Evolutionary conservation across 768 basidiomycete genomes (phyloP).

Genomic region (Tricholoma matsutake): DNA sequence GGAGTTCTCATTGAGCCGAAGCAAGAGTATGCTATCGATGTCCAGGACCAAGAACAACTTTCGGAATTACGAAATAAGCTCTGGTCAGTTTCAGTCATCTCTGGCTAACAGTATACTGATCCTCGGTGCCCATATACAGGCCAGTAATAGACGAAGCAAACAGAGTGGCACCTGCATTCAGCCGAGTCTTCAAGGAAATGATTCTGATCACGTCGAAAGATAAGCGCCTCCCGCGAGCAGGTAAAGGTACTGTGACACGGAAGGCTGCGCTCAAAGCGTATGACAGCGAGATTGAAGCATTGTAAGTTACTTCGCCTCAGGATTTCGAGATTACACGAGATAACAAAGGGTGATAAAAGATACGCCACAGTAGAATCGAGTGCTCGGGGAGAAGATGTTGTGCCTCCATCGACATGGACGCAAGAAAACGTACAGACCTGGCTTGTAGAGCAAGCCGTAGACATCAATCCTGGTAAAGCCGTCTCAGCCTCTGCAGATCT

Average conservation of each 20-base stretch:
- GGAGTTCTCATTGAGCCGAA: constrained; percentile 31
- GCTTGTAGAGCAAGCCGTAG: constrained; percentile 18
- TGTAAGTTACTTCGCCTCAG: neutral
- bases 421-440: constrained; percentile 16
- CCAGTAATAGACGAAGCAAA: constrained; percentile 40
- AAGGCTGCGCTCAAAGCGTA: constrained; percentile 38
- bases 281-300: constrained; percentile 7
- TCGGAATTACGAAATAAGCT: neutral
- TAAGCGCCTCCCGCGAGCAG: constrained; percentile 41
- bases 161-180: constrained; percentile 34
- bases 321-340: neutral
- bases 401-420: constrained; percentile 24
- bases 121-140: constrained; percentile 17
- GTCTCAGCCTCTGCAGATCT: constrained; percentile 16
- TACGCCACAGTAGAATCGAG: constrained; percentile 23
- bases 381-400: constrained; percentile 14
- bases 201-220: constrained; percentile 34
- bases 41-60: constrained; percentile 16
- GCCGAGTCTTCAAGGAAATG: constrained; percentile 18
- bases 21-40: constrained; percentile 24
- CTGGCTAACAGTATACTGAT: neutral
- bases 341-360: constrained; percentile 13
- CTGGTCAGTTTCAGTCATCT: neutral
- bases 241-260: constrained; percentile 44
- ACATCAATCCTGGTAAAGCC: constrained; percentile 24